A percentile compares a stretch with the other conserved stretches of the same genome.
Evolutionary conservation across 2,329 filamentous ascomycete genomes (phyloP).

Genomic region (Calycina herbarum): DNA sequence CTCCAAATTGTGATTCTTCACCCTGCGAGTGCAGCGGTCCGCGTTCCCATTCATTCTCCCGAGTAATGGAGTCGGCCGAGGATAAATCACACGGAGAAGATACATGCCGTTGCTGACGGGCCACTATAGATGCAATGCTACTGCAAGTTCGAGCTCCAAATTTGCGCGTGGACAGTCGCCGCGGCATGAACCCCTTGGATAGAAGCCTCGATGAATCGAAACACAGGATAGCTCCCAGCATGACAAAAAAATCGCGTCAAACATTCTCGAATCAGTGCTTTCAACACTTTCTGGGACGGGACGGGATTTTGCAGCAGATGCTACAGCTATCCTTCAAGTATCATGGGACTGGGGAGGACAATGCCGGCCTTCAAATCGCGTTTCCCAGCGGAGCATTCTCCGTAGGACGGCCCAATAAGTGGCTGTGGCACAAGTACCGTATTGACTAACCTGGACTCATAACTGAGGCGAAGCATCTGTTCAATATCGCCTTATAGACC

Average conservation of each 20-base stretch:
- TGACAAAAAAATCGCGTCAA: neutral
- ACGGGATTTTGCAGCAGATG: neutral
- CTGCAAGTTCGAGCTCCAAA: neutral
- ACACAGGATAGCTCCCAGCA: neutral
- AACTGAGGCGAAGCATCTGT: neutral
- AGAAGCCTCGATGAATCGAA: neutral
- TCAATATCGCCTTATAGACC: constrained; percentile 2
- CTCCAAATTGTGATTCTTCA: neutral
- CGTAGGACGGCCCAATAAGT: neutral
- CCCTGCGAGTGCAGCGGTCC: neutral
- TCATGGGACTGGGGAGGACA: neutral
- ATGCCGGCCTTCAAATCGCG: neutral
- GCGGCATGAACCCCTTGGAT: neutral
- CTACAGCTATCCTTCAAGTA: neutral
- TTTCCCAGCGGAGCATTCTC: neutral
- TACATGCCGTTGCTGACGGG: constrained; percentile 3
- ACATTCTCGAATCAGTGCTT: neutral
- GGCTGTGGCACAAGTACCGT: neutral
- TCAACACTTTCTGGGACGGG: neutral
- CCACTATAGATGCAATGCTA: neutral
- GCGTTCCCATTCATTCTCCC: neutral
- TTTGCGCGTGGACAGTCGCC: neutral
- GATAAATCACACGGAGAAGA: neutral
- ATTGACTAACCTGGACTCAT: neutral
- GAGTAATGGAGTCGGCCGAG: neutral